These are phyloP conservation scores for Colletotrichum lini DNA, from an alignment of 2,329 filamentous ascomycete species.

Conservation along the genomic window DNA sequence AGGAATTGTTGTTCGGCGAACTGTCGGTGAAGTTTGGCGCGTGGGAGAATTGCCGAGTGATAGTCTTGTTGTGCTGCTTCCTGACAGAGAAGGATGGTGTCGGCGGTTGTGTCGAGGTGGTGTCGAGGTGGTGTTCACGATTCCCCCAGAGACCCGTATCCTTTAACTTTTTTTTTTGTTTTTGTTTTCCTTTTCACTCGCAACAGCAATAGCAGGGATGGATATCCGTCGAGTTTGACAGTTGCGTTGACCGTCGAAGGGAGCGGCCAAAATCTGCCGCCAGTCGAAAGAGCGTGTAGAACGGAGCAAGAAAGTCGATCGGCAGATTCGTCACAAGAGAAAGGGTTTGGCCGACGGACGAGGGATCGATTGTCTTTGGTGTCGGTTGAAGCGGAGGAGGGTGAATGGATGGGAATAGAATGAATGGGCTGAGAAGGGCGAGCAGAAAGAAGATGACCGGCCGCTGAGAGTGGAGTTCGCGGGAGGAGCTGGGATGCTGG, in stretches of 20 bases:
- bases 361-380: slow-evolving; percentile 17
- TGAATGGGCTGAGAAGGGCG: slow-evolving; percentile 40
- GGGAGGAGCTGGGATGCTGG: slow-evolving; percentile 41
- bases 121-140: slow-evolving; percentile 21
- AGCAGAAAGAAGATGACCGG: slow-evolving; percentile 40
- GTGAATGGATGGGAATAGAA: slow-evolving; percentile 27
- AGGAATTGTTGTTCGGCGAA: neutral
- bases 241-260: neutral
- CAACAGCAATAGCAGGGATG: neutral
- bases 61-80: slow-evolving; percentile 28
- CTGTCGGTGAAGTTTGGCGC: slow-evolving; percentile 14
- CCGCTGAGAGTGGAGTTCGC: slow-evolving; percentile 33
- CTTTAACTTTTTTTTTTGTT: neutral
- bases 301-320: slow-evolving; percentile 1
- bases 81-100: slow-evolving; percentile 13
- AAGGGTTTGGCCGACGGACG: slow-evolving; percentile 10
- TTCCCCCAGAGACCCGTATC: slow-evolving; percentile 2
- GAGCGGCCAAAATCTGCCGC: neutral
- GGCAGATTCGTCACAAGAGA: slow-evolving; percentile 15
- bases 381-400: slow-evolving; percentile 37
- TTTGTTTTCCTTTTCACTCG: slow-evolving; percentile 8
- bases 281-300: slow-evolving; percentile 20
- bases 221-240: neutral
- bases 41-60: neutral
- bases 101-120: neutral